Evolutionary conservation across 1,284 basidiomycete genomes (phyloP).

Genomic region (Dichomitus squalens): DNA sequence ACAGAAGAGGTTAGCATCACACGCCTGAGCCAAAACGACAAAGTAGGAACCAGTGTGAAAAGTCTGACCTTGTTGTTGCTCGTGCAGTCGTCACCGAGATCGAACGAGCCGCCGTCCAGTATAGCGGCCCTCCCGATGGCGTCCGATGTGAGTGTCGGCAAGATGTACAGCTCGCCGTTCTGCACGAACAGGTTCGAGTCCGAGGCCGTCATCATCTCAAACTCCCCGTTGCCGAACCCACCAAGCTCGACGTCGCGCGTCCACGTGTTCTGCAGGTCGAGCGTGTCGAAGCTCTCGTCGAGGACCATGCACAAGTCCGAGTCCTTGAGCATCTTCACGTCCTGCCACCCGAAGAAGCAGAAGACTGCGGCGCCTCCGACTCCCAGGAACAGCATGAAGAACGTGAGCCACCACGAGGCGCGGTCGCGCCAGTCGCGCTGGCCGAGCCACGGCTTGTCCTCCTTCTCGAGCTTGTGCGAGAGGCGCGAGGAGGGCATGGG

Average conservation of each 20-base stretch:
- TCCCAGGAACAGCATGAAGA: constrained; percentile 47
- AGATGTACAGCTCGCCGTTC: constrained; percentile 74
- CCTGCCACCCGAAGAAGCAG: constrained; percentile 48
- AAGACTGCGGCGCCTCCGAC: constrained; percentile 47
- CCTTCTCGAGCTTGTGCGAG: constrained; percentile 44
- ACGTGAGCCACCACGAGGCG: constrained; percentile 62
- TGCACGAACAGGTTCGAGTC: constrained; percentile 69
- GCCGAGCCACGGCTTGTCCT: constrained; percentile 67
- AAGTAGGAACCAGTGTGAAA: neutral
- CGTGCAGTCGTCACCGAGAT: constrained; percentile 66
- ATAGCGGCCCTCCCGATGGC: constrained; percentile 56
- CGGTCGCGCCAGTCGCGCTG: constrained; percentile 51
- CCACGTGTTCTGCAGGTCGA: constrained; percentile 59
- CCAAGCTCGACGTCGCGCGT: constrained; percentile 70
- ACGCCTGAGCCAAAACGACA: neutral
- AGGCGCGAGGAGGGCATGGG: constrained; percentile 52
- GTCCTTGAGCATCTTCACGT: constrained; percentile 40
- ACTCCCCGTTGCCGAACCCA: constrained; percentile 82
- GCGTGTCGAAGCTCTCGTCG: constrained; percentile 65
- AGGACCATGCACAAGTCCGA: constrained; percentile 65
- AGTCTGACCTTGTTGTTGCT: constrained; percentile 32
- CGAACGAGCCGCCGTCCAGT: constrained; percentile 64
- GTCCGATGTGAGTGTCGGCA: constrained; percentile 80
- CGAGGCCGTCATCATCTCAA: constrained; percentile 73
- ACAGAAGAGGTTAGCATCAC: no score